Evolutionary conservation across 306 rosid genomes (phyloP).

Genomic region (Prunus padus): DNA sequence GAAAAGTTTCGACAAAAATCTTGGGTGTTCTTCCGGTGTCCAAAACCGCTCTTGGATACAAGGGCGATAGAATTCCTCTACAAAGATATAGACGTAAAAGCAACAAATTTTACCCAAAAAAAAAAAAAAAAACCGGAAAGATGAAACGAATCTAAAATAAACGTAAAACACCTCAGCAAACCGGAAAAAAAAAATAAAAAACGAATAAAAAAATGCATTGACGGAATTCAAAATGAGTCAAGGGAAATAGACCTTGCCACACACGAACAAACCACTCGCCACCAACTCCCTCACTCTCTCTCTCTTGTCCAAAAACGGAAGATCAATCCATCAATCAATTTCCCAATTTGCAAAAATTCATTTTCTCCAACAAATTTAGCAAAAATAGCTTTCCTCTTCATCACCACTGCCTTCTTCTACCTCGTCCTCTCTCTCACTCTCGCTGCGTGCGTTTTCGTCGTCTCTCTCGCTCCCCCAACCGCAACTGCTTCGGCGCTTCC

Average conservation of each 20-base stretch:
- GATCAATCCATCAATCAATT: neutral
- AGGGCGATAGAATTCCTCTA: too few relatives aligned
- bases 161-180: too few relatives aligned
- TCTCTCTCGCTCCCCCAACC: neutral
- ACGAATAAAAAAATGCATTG: neutral
- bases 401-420: conserved; percentile 9
- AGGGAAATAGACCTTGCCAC: neutral
- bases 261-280: neutral
- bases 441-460: conserved; percentile 9
- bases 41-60: too few relatives aligned
- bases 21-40: too few relatives aligned
- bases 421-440: conserved; percentile 9
- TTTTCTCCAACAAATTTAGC: neutral
- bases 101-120: too few relatives aligned
- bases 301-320: neutral
- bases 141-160: too few relatives aligned
- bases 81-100: too few relatives aligned
- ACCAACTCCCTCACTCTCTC: neutral
- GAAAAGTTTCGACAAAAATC: too few relatives aligned
- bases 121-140: too few relatives aligned
- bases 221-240: conserved; percentile 19
- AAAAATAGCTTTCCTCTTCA: conserved; percentile 27
- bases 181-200: neutral
- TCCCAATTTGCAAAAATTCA: neutral
- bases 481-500: neutral